Conservation (phyloP, 2,329 filamentous ascomycete genomes). For the Camptophora hylomeconis region DNA sequence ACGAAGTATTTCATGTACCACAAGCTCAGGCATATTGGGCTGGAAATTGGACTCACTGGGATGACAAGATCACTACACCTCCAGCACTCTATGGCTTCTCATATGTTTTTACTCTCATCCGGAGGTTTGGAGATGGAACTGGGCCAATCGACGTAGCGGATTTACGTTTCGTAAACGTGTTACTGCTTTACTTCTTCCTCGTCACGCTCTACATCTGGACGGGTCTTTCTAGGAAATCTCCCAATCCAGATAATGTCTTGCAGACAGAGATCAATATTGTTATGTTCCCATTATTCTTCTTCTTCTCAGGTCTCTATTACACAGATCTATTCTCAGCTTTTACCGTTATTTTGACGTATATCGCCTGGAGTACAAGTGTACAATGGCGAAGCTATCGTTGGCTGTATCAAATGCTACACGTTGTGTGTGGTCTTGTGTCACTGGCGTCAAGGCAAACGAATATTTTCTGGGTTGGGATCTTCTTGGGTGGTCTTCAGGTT, state of each 20-base stretch:
- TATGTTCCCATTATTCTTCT: conserved; percentile 82
- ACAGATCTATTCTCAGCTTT: conserved; percentile 79
- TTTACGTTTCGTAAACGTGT: conserved; percentile 10
- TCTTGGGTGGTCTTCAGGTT: conserved; percentile 32
- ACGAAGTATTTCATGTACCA: conserved; percentile 54
- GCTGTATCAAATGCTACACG: conserved; percentile 19
- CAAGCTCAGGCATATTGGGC: conserved; percentile 81
- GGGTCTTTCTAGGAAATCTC: conserved; percentile 15
- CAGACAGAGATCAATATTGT: conserved; percentile 36
- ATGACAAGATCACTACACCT: conserved; percentile 94
- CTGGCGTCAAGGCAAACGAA: conserved; percentile 86
- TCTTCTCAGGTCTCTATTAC: conserved; percentile 92
- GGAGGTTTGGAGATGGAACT: conserved; percentile 24
- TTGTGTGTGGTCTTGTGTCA: conserved; percentile 50
- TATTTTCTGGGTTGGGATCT: conserved; percentile 72
- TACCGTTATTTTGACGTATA: conserved; percentile 59
- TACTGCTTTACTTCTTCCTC: conserved; percentile 13
- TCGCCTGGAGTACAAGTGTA: conserved; percentile 23
- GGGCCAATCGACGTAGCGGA: not conserved
- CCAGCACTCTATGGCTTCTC: conserved; percentile 58
- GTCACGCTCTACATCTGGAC: conserved; percentile 11
- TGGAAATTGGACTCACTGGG: conserved; percentile 65
- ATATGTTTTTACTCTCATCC: conserved; percentile 37
- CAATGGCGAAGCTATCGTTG: conserved; percentile 9
- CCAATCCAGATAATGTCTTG: conserved; percentile 41